Percentiles rank a stretch among this genome's conserved stretches.
These are phyloP conservation scores for Ogataea corticis DNA, from an alignment of 805 yeast species.

Conservation along the genomic window DNA sequence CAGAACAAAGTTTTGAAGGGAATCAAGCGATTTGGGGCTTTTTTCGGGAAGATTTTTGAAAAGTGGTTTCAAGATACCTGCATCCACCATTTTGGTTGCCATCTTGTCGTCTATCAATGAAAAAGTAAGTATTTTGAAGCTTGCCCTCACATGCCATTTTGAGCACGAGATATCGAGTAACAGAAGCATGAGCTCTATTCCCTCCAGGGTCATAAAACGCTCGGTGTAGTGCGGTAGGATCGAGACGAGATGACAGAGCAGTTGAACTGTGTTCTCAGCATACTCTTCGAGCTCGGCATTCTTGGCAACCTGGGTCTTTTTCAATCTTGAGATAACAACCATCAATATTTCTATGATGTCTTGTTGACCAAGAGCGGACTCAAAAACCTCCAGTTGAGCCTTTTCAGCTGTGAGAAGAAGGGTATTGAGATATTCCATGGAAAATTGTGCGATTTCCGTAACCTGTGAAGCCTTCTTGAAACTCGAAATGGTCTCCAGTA, in stretches of 20 bases:
- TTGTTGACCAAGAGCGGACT: neutral
- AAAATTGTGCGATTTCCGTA: slow-evolving; percentile 12
- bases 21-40: slow-evolving; percentile 7
- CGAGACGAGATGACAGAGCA: slow-evolving; percentile 14
- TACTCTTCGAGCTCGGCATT: slow-evolving; percentile 17
- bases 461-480: slow-evolving; percentile 7
- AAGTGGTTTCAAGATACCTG: slow-evolving; percentile 18
- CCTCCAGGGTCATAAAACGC: slow-evolving; percentile 16
- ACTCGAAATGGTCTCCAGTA: neutral
- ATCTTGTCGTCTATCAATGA: slow-evolving; percentile 4
- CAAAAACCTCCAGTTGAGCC: slow-evolving; percentile 1
- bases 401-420: slow-evolving; percentile 5
- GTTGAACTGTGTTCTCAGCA: slow-evolving; percentile 16
- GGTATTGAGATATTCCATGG: slow-evolving; percentile 18
- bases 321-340: slow-evolving; percentile 13
- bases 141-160: slow-evolving; percentile 17
- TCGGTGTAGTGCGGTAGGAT: neutral
- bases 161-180: slow-evolving; percentile 11
- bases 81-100: slow-evolving; percentile 6
- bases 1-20: slow-evolving; percentile 2
- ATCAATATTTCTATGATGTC: slow-evolving; percentile 16
- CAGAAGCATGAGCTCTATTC: slow-evolving; percentile 18
- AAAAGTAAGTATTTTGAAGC: slow-evolving; percentile 14
- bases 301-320: slow-evolving; percentile 3
- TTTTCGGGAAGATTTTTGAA: slow-evolving; percentile 13